A percentile compares a stretch with the other conserved stretches of the same genome.
These are phyloP conservation scores for Panus rudis DNA, from an alignment of 768 basidiomycete species.

Conservation along the genomic window DNA sequence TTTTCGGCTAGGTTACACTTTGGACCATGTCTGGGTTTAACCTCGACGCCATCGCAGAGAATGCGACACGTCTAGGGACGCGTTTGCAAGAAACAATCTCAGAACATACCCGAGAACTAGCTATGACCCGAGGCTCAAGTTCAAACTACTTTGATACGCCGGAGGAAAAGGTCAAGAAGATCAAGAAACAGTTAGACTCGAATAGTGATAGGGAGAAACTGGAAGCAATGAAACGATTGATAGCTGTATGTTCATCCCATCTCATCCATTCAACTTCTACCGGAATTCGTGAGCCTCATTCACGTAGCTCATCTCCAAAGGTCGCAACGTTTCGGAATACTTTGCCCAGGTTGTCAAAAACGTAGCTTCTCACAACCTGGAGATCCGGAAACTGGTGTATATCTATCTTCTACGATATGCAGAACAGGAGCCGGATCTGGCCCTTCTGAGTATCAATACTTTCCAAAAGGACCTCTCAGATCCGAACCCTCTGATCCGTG, in stretches of 20 bases:
- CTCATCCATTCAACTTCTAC: constrained; percentile 5
- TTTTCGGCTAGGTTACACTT: no score
- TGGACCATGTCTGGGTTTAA: constrained; percentile 23
- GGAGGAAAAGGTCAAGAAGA: constrained; percentile 80
- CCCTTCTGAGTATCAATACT: constrained; percentile 93
- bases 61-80: constrained; percentile 77
- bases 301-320: constrained; percentile 82
- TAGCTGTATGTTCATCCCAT: constrained; percentile 51
- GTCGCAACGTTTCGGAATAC: constrained; percentile 84
- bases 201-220: constrained; percentile 85
- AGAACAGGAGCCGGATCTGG: constrained; percentile 88
- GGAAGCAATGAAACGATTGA: constrained; percentile 91
- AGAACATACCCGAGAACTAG: constrained; percentile 71
- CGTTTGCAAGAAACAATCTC: constrained; percentile 79
- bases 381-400: constrained; percentile 95
- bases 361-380: constrained; percentile 86
- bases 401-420: constrained; percentile 96
- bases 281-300: constrained; percentile 1
- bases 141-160: constrained; percentile 58
- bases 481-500: constrained; percentile 86
- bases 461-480: constrained; percentile 96
- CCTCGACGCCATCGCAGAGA: constrained; percentile 53
- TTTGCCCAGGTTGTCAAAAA: constrained; percentile 98
- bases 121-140: constrained; percentile 46
- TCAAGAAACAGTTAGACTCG: constrained; percentile 82